Percentiles rank a stretch among this genome's conserved stretches.
Evolutionary conservation across 2,329 filamentous ascomycete species (phyloP).

Genomic region (Meredithiella fracta): DNA sequence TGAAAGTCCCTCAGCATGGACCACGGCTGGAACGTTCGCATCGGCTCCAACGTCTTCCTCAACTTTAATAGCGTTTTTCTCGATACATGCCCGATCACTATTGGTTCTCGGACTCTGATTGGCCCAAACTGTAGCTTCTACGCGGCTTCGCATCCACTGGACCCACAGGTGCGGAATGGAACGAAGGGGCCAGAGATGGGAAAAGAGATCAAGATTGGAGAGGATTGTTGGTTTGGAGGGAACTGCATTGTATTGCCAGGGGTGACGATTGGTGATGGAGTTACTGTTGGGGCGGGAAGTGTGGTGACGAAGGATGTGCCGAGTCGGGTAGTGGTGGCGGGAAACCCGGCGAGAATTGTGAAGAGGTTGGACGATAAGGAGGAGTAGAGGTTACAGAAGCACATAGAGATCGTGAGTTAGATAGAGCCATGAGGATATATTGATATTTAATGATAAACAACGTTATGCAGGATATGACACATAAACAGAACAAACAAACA

Average conservation of each 20-base stretch:
- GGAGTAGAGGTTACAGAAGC: constrained; percentile 9
- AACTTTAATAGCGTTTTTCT: constrained; percentile 60
- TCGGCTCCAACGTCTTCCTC: constrained; percentile 58
- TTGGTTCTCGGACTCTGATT: constrained; percentile 62
- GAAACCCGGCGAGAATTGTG: constrained; percentile 49
- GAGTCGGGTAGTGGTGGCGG: constrained; percentile 44
- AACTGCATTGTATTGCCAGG: constrained; percentile 57
- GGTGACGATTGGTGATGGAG: constrained; percentile 59
- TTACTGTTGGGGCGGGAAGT: constrained; percentile 61
- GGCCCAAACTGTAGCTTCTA: constrained; percentile 67
- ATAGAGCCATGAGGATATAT: background rate
- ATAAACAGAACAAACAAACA: background rate
- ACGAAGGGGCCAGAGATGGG: constrained; percentile 59
- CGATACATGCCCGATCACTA: constrained; percentile 57
- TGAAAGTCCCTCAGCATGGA: constrained; percentile 55
- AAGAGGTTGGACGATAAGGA: background rate
- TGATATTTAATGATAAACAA: background rate
- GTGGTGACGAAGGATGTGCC: constrained; percentile 69
- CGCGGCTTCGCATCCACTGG: constrained; percentile 59
- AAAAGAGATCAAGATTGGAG: constrained; percentile 55
- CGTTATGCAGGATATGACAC: background rate
- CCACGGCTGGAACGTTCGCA: constrained; percentile 58
- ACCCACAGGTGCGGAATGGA: constrained; percentile 58
- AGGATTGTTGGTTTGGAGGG: constrained; percentile 69
- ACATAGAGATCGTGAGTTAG: background rate